Evolutionary conservation across 2,329 filamentous ascomycete species (phyloP).

Genomic region (Botrytis cinerea): DNA sequence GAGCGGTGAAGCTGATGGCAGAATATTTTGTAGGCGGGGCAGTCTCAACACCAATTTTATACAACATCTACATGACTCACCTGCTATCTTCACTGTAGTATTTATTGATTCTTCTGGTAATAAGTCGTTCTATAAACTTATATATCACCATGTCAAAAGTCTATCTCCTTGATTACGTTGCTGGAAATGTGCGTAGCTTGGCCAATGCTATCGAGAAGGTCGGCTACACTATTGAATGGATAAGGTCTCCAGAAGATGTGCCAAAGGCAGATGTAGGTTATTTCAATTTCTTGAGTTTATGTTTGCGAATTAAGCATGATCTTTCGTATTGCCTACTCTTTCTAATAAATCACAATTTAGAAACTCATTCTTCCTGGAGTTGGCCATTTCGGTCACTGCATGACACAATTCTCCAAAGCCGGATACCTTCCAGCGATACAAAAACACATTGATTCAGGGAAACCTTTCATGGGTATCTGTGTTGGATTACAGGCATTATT

Average conservation of each 20-base stretch:
- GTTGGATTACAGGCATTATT: constrained; percentile 93
- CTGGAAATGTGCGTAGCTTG: constrained; percentile 92
- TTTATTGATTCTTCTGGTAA: background rate
- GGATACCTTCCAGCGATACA: constrained; percentile 83
- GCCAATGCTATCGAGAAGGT: constrained; percentile 97
- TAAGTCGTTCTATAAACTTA: background rate
- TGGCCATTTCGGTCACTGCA: constrained; percentile 95
- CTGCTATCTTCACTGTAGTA: background rate
- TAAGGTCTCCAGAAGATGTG: constrained; percentile 82
- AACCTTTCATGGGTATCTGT: constrained; percentile 97
- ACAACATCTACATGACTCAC: constrained; percentile 6
- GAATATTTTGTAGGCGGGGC: constrained; percentile 17
- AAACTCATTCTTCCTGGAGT: constrained; percentile 95
- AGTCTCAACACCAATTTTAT: background rate
- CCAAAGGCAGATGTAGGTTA: constrained; percentile 74
- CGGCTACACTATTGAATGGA: constrained; percentile 91
- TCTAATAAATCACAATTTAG: constrained; percentile 47
- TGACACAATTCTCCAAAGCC: constrained; percentile 77
- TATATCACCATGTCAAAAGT: constrained; percentile 68
- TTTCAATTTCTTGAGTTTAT: background rate
- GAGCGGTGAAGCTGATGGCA: background rate
- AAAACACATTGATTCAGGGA: constrained; percentile 82
- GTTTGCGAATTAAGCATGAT: background rate
- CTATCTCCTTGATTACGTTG: constrained; percentile 83
- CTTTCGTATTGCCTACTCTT: background rate